Base-by-base conservation (phyloP, 2,329 filamentous ascomycete genomes). In the Neofusicoccum sp. region DNA sequence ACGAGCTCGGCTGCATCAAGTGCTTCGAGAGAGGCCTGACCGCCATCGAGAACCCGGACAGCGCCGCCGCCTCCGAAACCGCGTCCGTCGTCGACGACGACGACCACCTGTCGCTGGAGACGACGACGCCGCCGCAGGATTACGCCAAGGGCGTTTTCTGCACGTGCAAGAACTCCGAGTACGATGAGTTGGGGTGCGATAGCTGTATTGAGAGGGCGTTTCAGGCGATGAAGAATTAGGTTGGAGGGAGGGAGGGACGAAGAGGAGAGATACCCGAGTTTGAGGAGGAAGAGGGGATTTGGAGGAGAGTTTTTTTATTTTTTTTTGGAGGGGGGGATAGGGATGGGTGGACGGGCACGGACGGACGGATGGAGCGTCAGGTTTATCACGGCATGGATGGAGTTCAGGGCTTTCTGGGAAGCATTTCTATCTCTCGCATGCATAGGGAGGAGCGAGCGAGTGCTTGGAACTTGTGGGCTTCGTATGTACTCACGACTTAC, bases 181-280 rank as follows among this genome's bases (percentile, higher is more conserved):
- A 61, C 49, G 59, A 61, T 33, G 59, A 56, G 43, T 20, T 56
- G 33, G 59, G 59, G 24, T 61, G 59, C 49, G 51, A 57, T 16
- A 47, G 31, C 41, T 61, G 59, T 34, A 56, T 45, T 28, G 59
- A 56, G 40, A 33, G 33, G 30, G 51, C 49, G 3, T 61, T 61
- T 41, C 43, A 48, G 48, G 59, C 59, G 24, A 61, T 61, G 58
- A 47, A 44, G 54, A 40, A 58, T 24, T 58, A 26, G 45, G 40
- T 24, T n/a, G n/a, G 45, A n/a, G n/a, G 45, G n/a, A 48, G 4
- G n/a, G 20, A 9, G 11, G 45, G 28, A 26, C 20, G 30, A 48
- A 12, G 45, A 47, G n/a, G n/a, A n/a, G n/a, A 30, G 44, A 47
- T 47, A 47, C 44, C 48, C 31, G 31, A 41, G 40, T n/a, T n/a